Evolutionary conservation across 352 stramenopile species (phyloP), one percentile per base, ranked within the genome.

Genomic region (Pythium scleroteichum): DNA sequence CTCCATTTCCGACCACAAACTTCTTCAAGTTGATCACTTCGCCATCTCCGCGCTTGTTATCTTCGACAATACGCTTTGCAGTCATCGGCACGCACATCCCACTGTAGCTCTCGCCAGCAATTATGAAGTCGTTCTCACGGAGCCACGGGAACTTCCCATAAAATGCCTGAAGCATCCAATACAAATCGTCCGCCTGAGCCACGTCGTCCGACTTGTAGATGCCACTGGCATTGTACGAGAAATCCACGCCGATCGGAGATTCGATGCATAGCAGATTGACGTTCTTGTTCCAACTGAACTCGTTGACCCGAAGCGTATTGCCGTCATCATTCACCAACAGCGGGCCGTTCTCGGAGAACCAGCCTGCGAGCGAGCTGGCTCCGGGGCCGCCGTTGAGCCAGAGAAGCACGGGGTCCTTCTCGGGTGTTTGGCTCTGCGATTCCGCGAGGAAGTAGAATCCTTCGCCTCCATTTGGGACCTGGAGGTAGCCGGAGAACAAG

Each of bases 141-240:
- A 35, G 29, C 29, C 29, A 35, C 29, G 29, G 29, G 29, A 35
- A 35, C 10, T 35, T 35, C 5, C 10, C 29, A 35, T 10, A 35
- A 10, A 35, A 35, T 5, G 29, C 10, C 57, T 94, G 73, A 45
- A 96, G 65, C 1, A 77, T 72, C 16, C 70, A 62, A 51, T 92
- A 85, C 62, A 95, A 82, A 62, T 95, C 86, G 9, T 70, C 33
- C 0, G 87, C 84, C 19, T 88, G 79, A 8, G 72, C 29, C 67
- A 78, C 46, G 72, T 97, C 89, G 58, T 85, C 75, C 10, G 72
- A 85, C 24, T 73, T 59, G 68, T 94, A 97, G 10, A 79, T 68
- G 13, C 70, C 68, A 38, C 73, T 82, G 17, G 66, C 53, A 24
- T 84, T 83, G 69, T 82, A 86, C 62, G 64, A 81, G 49, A 85